phyloP scores from a whole-genome alignment of 371 early-diverging fungal genomes.

The Mortierella sp. region DNA sequence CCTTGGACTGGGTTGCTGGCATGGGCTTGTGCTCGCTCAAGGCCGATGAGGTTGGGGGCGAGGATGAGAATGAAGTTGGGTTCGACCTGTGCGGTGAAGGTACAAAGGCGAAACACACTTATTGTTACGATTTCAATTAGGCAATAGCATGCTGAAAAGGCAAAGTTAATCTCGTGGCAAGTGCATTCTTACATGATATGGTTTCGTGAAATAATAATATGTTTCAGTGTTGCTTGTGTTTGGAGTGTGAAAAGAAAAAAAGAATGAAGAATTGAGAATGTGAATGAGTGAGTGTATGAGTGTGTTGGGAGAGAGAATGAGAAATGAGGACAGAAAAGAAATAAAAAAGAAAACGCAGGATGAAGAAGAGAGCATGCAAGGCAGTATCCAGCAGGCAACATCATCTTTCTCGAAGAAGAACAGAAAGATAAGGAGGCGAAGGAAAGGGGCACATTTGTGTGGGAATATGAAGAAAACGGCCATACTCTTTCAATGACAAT shows the following conservation, averaged over 20 bases:
- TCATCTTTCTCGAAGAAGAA: neutral
- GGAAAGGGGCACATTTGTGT: neutral
- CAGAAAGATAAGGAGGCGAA: neutral
- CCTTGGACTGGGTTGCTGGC: conserved; percentile 26
- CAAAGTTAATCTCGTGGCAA: no score
- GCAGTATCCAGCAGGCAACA: neutral
- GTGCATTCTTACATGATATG: neutral
- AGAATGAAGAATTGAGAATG: neutral
- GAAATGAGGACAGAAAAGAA: neutral
- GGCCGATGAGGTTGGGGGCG: conserved; percentile 15
- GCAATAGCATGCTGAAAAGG: no score
- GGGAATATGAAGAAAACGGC: neutral
- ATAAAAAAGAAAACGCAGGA: neutral
- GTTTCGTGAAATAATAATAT: neutral
- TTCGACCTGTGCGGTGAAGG: neutral
- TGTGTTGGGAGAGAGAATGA: neutral
- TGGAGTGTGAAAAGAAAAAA: neutral
- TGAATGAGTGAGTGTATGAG: neutral
- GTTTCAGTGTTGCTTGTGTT: neutral
- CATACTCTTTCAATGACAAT: no score
- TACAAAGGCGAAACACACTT: no score
- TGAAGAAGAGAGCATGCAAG: neutral
- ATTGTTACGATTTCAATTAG: no score
- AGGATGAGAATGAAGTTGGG: conserved; percentile 10
- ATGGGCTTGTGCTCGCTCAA: conserved; percentile 34